Base-by-base conservation (phyloP, 129 eudicot genomes). In the Erigeron canadensis region DNA sequence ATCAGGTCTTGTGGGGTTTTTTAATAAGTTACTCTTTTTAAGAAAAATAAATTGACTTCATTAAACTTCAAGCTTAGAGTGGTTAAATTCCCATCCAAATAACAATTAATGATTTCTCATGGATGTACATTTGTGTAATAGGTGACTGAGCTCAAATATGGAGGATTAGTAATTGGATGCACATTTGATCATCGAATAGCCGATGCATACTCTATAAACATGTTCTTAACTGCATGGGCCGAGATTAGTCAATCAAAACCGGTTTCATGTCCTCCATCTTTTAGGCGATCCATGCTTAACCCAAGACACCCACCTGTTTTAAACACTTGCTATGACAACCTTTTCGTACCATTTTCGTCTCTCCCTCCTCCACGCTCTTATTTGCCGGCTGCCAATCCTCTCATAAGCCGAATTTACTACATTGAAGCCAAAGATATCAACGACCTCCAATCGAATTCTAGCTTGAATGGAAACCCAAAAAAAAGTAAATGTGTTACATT, bases 141-240 rank as follows among this genome's bases (percentile, higher is more conserved):
- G 85, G 85, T 82, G 18, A 83, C 91, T 1, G 84, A 83, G 74
- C 56, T 86, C 10, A 86, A 67, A 10, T 83, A 85, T 65, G 86
- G 86, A 23, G 87, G 87, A 7, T 1, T 83, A 38, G 83, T 86
- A 60, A 63, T 86, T 44, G 91, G 85, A 13, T 82, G 87, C 77
- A 71, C 81, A 38, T 80, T 86, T 54, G 87, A 86, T 74, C 91
- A 86, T 75, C 81, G 86, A n/a, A 67, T 77, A 4, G 91, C 82
- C 0, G 91, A 86, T 69, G 91, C 88, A 28, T 56, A 84, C 81
- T 64, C 86, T 4, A 76, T 81, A 67, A 81, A 87, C 83, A 79
- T 84, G 84, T 83, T 86, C 64, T 75, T 81, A 57, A 15, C 56
- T 1, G 70, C 91, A 13, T 86, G 91, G 91, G 83, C 88, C 0